A percentile compares a stretch with the other conserved stretches of the same genome.
Conservation (phyloP, 2,329 filamentous ascomycete genomes). For the Cytospora schulzeri region DNA sequence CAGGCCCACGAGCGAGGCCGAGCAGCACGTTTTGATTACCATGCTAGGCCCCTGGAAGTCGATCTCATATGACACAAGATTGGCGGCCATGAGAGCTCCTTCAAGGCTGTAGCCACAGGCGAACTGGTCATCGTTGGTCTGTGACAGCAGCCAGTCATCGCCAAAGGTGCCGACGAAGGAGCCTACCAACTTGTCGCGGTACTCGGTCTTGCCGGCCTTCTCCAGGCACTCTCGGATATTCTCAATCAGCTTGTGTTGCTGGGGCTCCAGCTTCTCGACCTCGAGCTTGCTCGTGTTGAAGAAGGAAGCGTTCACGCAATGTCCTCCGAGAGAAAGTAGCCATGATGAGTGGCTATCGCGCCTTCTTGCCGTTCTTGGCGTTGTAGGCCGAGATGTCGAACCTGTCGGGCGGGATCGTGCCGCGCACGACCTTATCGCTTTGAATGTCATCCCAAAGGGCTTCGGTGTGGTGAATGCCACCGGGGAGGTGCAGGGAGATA, state of each 20-base stretch:
- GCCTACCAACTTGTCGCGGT: constrained; percentile 37
- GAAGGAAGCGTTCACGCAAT: constrained; percentile 25
- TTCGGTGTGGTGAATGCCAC: constrained; percentile 29
- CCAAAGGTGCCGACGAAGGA: constrained; percentile 38
- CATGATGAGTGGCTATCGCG: constrained; percentile 9
- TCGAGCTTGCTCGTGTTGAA: constrained; percentile 25
- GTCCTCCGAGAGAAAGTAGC: constrained; percentile 27
- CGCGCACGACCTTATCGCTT: constrained; percentile 30
- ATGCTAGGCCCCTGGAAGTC: constrained; percentile 4
- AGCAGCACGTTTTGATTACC: constrained; percentile 38
- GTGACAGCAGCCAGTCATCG: constrained; percentile 35
- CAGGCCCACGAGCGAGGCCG: constrained; percentile 36
- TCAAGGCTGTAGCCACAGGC: constrained; percentile 32
- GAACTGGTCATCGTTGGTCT: constrained; percentile 31
- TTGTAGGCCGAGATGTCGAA: constrained; percentile 32
- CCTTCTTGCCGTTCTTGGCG: constrained; percentile 11
- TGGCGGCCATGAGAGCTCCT: constrained; percentile 34
- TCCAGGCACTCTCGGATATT: constrained; percentile 27
- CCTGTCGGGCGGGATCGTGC: constrained; percentile 29
- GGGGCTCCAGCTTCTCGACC: constrained; percentile 25
- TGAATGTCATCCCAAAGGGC: constrained; percentile 36
- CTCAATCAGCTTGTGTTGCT: constrained; percentile 33
- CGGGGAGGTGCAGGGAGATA: constrained; percentile 30
- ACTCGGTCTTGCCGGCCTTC: constrained; percentile 32
- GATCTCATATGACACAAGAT: constrained; percentile 1